Evolutionary conservation across 2,329 filamentous ascomycete species (phyloP).

Genomic region (Pseudogymnoascus sp.): DNA sequence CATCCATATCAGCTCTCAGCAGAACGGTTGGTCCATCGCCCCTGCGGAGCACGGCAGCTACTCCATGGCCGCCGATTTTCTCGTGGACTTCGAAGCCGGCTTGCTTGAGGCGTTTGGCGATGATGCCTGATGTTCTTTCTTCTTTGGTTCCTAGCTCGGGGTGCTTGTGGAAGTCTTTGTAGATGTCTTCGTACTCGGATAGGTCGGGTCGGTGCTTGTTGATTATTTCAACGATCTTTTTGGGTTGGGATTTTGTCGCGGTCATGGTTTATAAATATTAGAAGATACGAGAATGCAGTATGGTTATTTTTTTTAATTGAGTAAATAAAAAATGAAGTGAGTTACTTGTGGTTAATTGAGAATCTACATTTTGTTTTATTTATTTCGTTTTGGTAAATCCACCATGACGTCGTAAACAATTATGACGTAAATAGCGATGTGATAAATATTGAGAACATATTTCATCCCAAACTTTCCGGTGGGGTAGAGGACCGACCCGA

Average conservation of each 20-base stretch:
- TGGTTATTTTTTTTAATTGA: background rate
- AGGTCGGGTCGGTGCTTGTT: background rate
- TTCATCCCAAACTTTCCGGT: background rate
- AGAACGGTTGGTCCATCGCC: background rate
- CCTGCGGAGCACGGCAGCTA: background rate
- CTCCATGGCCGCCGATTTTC: background rate
- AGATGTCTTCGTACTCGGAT: background rate
- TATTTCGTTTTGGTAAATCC: background rate
- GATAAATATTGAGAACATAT: background rate
- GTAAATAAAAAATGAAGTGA: background rate
- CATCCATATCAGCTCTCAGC: background rate
- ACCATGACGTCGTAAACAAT: background rate
- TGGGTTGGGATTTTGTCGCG: background rate
- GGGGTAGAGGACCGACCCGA: background rate
- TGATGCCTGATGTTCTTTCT: background rate
- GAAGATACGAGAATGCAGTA: background rate
- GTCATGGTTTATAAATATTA: background rate
- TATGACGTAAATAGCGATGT: slow-evolving; percentile 5
- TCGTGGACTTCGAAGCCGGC: background rate
- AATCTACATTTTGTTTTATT: background rate
- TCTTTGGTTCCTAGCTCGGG: slow-evolving; percentile 5
- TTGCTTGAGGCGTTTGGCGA: background rate
- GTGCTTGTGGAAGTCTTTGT: background rate
- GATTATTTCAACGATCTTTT: background rate
- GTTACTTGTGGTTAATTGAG: background rate